Evolutionary conservation across 1,284 basidiomycete genomes (phyloP), one percentile per base, ranked within the genome.

Genomic region (Dichomitus squalens): DNA sequence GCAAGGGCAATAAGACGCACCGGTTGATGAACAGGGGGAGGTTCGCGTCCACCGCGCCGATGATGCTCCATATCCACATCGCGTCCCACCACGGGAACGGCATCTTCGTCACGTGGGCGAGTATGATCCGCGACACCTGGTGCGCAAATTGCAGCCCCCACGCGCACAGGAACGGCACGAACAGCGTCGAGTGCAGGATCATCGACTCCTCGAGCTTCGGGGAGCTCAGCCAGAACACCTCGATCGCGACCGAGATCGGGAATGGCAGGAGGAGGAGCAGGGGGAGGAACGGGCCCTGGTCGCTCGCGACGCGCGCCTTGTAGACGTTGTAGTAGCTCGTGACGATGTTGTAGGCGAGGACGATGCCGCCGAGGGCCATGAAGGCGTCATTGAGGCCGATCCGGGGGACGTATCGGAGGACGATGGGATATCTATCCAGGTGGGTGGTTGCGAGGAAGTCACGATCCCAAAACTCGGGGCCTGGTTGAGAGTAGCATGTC

Each of bases 81-180:
- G 85, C 82, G 73, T 97, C 93, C 86, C 90, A 95, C 72, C 83
- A 82, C 0, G 96, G 96, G 79, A 98, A 97, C 6, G 86, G 78
- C 38, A 83, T 81, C 63, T 86, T 87, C 50, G 95, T 96, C 39
- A 98, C 87, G 73, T 99, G 96, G 0, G 95, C 93, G 34, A 98
- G 77, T 70, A 98, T 98, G 76, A 98, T 91, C 64, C 92, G 80
- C 35, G 94, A 93, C 43, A 98, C 96, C 68, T 90, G 87, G 72
- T 93, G 89, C 20, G 90, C 87, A 64, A 93, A 94, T 67, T 90
- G 87, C 49, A 94, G 74, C 21, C 93, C 96, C 95, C 95, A 98
- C 43, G 90, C 89, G 63, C 86, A 87, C 18, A 96, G 73, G 79
- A 96, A 96, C 0, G 95, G 93, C 5, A 98, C 75, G 68, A 98